Conservation (phyloP, 2,329 filamentous ascomycete species). For the Tympanopsis confertula region DNA sequence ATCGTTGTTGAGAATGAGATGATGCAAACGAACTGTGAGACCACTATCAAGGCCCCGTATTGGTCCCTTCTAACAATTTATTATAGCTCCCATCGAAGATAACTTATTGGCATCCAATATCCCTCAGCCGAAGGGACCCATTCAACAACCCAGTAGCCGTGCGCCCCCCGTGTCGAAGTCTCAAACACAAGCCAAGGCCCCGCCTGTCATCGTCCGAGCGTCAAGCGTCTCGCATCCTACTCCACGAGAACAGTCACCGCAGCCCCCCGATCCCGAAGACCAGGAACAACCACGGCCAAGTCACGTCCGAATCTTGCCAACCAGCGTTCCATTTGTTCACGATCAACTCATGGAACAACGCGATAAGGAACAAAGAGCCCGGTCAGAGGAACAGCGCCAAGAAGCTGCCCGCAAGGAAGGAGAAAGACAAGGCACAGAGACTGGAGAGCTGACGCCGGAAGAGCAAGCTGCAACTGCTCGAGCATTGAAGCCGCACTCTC, state of each 20-base stretch:
- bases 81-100: slow-evolving; percentile 2
- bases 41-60: not conserved
- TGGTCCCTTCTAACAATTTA: slow-evolving; percentile 1
- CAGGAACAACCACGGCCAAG: not conserved
- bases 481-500: slow-evolving; percentile 53
- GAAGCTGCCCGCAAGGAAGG: slow-evolving; percentile 12
- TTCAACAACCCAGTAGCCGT: no score
- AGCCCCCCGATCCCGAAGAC: not conserved
- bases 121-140: no score
- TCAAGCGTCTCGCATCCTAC: not conserved
- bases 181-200: not conserved
- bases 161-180: no score
- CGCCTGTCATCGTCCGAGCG: not conserved
- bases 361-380: not conserved
- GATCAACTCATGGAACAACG: slow-evolving; percentile 1
- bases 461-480: slow-evolving; percentile 50
- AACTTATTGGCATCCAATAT: not conserved
- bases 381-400: not conserved
- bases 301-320: slow-evolving; percentile 1
- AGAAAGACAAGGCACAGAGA: slow-evolving; percentile 9
- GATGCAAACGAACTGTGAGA: slow-evolving; percentile 60
- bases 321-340: not conserved
- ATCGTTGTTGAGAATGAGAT: slow-evolving; percentile 67
- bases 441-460: slow-evolving; percentile 17
- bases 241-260: not conserved